Percentiles rank a stretch among this genome's conserved stretches.
phyloP scores from a whole-genome alignment of 768 basidiomycete genomes.

The Kwoniella bestiolae region DNA sequence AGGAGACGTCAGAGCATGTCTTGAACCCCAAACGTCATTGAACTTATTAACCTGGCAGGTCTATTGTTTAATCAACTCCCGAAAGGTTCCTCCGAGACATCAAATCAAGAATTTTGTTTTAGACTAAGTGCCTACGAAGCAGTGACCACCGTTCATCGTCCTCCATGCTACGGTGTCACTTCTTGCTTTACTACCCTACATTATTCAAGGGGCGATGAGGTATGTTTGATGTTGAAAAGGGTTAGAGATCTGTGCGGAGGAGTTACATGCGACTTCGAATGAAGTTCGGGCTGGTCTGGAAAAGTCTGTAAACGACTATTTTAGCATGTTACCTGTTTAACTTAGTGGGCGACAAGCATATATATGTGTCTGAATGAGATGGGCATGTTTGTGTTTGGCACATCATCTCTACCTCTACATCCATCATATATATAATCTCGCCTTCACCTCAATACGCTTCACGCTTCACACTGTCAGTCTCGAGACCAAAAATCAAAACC shows the following conservation, averaged over 20 bases:
- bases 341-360: not conserved
- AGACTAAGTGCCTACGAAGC: not conserved
- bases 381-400: not conserved
- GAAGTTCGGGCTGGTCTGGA: not conserved
- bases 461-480: not conserved
- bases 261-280: too few species aligned
- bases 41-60: too few species aligned
- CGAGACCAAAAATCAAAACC: not conserved
- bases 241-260: conserved; percentile 2
- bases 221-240: not conserved
- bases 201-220: not conserved
- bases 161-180: not conserved
- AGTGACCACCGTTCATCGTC: not conserved
- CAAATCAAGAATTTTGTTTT: not conserved
- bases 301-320: not conserved
- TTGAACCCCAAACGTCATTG: conserved; percentile 12
- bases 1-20: not conserved
- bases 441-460: not conserved
- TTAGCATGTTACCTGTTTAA: not conserved
- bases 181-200: not conserved
- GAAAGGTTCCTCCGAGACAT: conserved; percentile 11
- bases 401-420: not conserved
- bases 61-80: not conserved
- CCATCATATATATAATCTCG: not conserved
- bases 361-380: not conserved